These are phyloP conservation scores for Lithohypha guttulata DNA, from an alignment of 2,329 filamentous ascomycete genomes.

Conservation along the genomic window DNA sequence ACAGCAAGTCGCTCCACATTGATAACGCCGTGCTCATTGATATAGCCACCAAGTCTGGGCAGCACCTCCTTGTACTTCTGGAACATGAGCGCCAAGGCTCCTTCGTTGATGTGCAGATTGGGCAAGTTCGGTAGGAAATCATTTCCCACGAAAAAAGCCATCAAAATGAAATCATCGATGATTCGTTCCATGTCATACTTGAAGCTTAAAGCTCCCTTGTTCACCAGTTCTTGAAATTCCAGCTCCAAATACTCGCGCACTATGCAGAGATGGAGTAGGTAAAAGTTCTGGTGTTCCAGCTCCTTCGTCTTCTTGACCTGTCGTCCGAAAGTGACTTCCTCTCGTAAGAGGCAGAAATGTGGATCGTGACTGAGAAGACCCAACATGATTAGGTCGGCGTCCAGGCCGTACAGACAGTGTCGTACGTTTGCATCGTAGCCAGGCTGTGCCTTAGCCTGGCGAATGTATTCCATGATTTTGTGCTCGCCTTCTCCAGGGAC, in stretches of 20 bases:
- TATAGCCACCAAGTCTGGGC: constrained; percentile 80
- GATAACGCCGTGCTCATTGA: constrained; percentile 90
- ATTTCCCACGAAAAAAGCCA: constrained; percentile 99
- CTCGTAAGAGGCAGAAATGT: constrained; percentile 91
- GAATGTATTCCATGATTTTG: constrained; percentile 99
- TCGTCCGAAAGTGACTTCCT: constrained; percentile 94
- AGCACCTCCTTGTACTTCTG: constrained; percentile 86
- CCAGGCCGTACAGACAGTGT: constrained; percentile 92
- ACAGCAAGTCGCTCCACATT: constrained; percentile 69
- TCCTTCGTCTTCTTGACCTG: constrained; percentile 88
- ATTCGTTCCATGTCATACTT: constrained; percentile 87
- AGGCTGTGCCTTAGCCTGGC: constrained; percentile 89
- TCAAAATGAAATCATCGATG: constrained; percentile 98
- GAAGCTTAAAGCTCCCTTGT: constrained; percentile 60
- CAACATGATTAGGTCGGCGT: constrained; percentile 97
- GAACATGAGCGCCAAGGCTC: constrained; percentile 94
- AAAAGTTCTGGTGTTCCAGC: constrained; percentile 97
- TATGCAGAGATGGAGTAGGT: constrained; percentile 91
- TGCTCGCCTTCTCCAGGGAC: constrained; percentile 97
- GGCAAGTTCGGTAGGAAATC: constrained; percentile 97
- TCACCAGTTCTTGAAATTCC: constrained; percentile 87
- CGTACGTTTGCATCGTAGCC: constrained; percentile 87
- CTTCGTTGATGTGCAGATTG: constrained; percentile 95
- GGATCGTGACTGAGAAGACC: constrained; percentile 94
- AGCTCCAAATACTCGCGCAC: constrained; percentile 93